These are phyloP conservation scores for Gastrolobium villosum DNA, from an alignment of 306 rosid species.

Conservation along the genomic window DNA sequence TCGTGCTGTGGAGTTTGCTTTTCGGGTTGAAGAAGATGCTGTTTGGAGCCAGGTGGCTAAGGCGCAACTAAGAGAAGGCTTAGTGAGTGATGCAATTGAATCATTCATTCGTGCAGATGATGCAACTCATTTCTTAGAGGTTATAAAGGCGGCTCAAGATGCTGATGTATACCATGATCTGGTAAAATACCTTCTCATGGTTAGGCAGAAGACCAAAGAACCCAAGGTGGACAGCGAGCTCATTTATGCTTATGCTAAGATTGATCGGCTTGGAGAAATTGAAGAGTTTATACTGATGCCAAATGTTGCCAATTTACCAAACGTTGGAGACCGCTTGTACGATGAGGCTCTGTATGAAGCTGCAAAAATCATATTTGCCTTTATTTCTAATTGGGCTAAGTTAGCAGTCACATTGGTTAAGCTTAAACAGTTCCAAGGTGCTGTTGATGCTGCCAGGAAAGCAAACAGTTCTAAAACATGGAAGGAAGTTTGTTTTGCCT, in stretches of 20 bases:
- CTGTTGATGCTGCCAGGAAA: constrained; percentile 97
- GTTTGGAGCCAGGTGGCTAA: constrained; percentile 99
- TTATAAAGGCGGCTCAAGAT: constrained; percentile 87
- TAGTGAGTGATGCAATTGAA: constrained; percentile 96
- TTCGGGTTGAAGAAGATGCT: constrained; percentile 96
- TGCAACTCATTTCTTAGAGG: constrained; percentile 86
- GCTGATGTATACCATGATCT: constrained; percentile 84
- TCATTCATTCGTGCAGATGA: constrained; percentile 96
- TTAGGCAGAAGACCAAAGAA: constrained; percentile 88
- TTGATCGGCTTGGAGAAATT: constrained; percentile 89
- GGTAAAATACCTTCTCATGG: constrained; percentile 91
- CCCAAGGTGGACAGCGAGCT: constrained; percentile 98
- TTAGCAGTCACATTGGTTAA: constrained; percentile 88
- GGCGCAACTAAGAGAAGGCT: constrained; percentile 90
- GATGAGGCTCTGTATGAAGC: constrained; percentile 95
- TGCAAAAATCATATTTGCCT: constrained; percentile 86
- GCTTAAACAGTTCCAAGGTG: constrained; percentile 92
- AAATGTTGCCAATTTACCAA: constrained; percentile 90
- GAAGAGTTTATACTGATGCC: constrained; percentile 98
- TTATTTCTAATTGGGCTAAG: constrained; percentile 96
- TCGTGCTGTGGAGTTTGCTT: constrained; percentile 95
- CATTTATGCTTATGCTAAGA: constrained; percentile 95
- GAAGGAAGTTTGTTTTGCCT: constrained; percentile 97
- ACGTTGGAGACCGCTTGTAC: constrained; percentile 89
- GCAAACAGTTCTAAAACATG: constrained; percentile 96